A percentile compares a stretch with the other conserved stretches of the same genome.
Conservation (phyloP, 208 protist species). For the Leishmania tropica region DNA sequence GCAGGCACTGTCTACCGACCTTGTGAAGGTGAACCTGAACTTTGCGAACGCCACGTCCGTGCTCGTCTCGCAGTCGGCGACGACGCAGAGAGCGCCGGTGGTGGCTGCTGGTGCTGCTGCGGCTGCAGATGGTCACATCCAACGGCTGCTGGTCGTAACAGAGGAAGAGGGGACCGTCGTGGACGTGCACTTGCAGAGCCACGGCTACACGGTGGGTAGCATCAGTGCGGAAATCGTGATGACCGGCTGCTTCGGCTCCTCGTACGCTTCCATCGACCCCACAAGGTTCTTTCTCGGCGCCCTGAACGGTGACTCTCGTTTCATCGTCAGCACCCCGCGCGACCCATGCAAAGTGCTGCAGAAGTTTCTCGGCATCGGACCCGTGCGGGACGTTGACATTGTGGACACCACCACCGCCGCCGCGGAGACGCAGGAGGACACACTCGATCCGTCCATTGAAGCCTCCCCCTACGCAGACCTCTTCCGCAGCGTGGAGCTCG, state of each 20-base stretch:
- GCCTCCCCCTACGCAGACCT: slow-evolving; percentile 77
- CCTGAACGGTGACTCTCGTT: slow-evolving; percentile 51
- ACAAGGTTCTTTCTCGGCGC: slow-evolving; percentile 66
- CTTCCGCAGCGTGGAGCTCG: slow-evolving; percentile 58
- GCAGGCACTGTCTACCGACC: slow-evolving; percentile 46
- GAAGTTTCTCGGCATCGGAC: slow-evolving; percentile 50
- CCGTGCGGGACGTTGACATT: slow-evolving; percentile 54
- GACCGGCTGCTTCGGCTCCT: slow-evolving; percentile 56
- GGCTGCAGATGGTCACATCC: not conserved
- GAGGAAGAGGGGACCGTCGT: slow-evolving; percentile 82
- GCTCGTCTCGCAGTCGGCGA: slow-evolving; percentile 8
- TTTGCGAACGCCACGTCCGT: slow-evolving; percentile 61
- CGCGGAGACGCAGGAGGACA: not conserved
- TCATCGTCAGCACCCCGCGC: slow-evolving; percentile 35
- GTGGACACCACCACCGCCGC: slow-evolving; percentile 45
- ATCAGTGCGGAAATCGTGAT: slow-evolving; percentile 49
- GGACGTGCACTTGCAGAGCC: slow-evolving; percentile 41
- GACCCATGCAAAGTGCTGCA: slow-evolving; percentile 47
- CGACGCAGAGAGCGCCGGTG: not conserved
- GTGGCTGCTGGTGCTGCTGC: not conserved
- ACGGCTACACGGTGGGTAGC: slow-evolving; percentile 57
- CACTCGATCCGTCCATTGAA: slow-evolving; percentile 46
- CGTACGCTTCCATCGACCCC: slow-evolving; percentile 16
- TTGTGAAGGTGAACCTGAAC: slow-evolving; percentile 73
- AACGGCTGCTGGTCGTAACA: slow-evolving; percentile 62